A percentile compares a stretch with the other conserved stretches of the same genome.
Conservation (phyloP, 208 protist species). For the Crithidia acanthocephali region DNA sequence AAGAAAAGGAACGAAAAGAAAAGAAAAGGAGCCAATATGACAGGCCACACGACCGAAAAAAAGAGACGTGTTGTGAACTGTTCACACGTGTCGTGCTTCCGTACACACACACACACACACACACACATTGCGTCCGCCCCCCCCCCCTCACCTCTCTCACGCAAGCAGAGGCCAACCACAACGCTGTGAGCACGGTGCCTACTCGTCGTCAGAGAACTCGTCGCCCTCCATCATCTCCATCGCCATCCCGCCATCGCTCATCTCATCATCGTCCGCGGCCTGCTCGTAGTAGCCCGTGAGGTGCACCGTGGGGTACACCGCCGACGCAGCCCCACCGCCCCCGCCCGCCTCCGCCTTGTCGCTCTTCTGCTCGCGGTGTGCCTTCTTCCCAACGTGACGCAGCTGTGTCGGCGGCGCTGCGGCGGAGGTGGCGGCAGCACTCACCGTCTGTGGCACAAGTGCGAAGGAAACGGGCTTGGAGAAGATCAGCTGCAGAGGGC, state of each 20-base stretch:
- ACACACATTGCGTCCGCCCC: too few species aligned
- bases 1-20: too few species aligned
- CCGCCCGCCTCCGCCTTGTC: neutral
- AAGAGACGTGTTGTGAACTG: too few species aligned
- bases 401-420: neutral
- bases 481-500: slow-evolving; percentile 78
- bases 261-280: slow-evolving; percentile 46
- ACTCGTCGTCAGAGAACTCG: slow-evolving; percentile 20
- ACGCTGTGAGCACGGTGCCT: too few species aligned
- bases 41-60: too few species aligned
- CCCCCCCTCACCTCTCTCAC: too few species aligned
- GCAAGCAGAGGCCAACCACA: too few species aligned
- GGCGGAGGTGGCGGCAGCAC: neutral
- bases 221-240: slow-evolving; percentile 34
- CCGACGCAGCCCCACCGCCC: slow-evolving; percentile 1
- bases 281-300: slow-evolving; percentile 83
- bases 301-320: slow-evolving; percentile 59
- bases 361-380: slow-evolving; percentile 1
- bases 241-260: slow-evolving; percentile 25
- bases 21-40: too few species aligned
- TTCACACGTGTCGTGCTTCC: too few species aligned
- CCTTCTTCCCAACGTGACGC: slow-evolving; percentile 18
- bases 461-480: slow-evolving; percentile 62
- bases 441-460: slow-evolving; percentile 41
- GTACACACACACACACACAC: too few species aligned